Conservation (phyloP, 495 filamentous ascomycete genomes). For the Lichenothelia convexa region DNA sequence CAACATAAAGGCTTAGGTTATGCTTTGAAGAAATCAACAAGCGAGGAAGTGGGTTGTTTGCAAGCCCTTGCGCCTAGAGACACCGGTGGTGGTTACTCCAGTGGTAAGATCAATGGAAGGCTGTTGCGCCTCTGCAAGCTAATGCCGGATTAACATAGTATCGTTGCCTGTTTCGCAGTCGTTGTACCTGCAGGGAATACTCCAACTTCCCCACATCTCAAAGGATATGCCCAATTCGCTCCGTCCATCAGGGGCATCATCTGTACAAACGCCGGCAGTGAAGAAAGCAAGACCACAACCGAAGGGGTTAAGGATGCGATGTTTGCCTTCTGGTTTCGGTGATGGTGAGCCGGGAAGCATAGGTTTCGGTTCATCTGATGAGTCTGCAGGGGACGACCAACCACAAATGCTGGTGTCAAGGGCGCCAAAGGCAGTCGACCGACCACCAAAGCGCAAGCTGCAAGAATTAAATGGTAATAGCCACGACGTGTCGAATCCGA, state of each 20-base stretch:
- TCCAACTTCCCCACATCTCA: constrained; percentile 19
- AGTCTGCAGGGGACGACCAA: constrained; percentile 25
- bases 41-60: too few species aligned
- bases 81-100: too few species aligned
- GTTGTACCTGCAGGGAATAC: constrained; percentile 15
- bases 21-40: constrained; percentile 28
- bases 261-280: constrained; percentile 19
- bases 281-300: constrained; percentile 30
- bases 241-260: constrained; percentile 21
- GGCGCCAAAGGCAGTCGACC: constrained; percentile 2
- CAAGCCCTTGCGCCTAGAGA: too few species aligned
- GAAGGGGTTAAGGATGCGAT: constrained; percentile 42
- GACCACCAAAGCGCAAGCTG: constrained; percentile 10
- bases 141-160: too few species aligned
- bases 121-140: too few species aligned
- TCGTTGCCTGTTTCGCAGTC: too few species aligned
- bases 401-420: constrained; percentile 2
- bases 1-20: constrained; percentile 25
- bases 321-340: constrained; percentile 33
- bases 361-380: constrained; percentile 26
- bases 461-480: constrained; percentile 4
- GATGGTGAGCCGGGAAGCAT: constrained; percentile 26
- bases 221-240: constrained; percentile 15
- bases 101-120: too few species aligned
- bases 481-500: constrained; percentile 7